These are phyloP conservation scores for Staphylotrichum longicolle DNA, from an alignment of 495 filamentous ascomycete species.

Conservation along the genomic window DNA sequence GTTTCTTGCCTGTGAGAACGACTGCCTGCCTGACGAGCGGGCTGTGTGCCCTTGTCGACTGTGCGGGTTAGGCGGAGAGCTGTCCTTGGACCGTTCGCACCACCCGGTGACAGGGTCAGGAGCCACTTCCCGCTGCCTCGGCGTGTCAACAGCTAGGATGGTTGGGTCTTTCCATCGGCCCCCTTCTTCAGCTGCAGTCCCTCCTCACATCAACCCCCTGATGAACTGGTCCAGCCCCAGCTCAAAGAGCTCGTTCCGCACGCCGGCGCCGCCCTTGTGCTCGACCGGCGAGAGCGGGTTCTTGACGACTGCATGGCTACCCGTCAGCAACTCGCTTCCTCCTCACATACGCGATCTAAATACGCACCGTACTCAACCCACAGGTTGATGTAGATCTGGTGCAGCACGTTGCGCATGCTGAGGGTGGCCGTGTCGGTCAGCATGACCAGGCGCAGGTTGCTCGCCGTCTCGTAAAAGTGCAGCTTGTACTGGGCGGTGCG, in stretches of 20 bases:
- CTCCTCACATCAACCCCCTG: constrained; percentile 48
- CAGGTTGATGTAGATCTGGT: constrained; percentile 98
- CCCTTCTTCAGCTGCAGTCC: background rate
- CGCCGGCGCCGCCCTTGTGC: constrained; percentile 82
- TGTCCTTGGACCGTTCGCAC: no score
- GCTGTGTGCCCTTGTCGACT: no score
- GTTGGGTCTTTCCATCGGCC: no score
- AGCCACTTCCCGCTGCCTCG: no score
- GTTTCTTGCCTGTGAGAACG: no score
- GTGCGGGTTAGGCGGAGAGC: no score
- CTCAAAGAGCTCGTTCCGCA: constrained; percentile 94
- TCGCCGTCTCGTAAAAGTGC: constrained; percentile 98
- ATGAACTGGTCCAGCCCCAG: constrained; percentile 85
- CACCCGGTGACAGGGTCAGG: no score
- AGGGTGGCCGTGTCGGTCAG: constrained; percentile 85
- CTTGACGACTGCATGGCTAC: constrained; percentile 70
- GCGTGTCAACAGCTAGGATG: no score
- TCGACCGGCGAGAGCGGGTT: constrained; percentile 89
- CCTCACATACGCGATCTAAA: background rate
- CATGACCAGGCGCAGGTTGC: constrained; percentile 94
- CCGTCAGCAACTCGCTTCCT: no score
- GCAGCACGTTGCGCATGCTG: constrained; percentile 87
- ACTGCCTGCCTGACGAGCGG: no score
- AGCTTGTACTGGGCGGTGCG: constrained; percentile 94
- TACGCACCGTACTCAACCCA: constrained; percentile 88